phyloP scores from a whole-genome alignment of 176 grass and related monocot genomes.

The Elaeis guineensis region DNA sequence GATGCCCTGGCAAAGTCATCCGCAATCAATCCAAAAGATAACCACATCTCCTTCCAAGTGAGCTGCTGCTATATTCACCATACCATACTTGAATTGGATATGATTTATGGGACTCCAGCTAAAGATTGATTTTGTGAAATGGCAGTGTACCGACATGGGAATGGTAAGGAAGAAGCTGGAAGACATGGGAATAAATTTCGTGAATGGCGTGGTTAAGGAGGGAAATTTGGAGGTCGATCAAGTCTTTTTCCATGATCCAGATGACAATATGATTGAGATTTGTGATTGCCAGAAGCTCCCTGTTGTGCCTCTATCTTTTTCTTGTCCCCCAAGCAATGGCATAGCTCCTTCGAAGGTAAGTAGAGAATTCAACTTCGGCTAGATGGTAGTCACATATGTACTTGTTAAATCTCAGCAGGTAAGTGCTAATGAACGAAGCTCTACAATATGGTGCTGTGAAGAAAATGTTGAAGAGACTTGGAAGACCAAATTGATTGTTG shows the following conservation, averaged over 20 bases:
- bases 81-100: no score
- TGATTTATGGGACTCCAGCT: no score
- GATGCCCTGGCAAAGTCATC: conserved; percentile 1
- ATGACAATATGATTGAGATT: conserved; percentile 72
- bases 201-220: conserved; percentile 32
- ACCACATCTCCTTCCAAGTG: conserved; percentile 82
- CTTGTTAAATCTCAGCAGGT: no score
- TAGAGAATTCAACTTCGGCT: no score
- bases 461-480: no score
- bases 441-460: no score
- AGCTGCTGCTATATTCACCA: neutral
- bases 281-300: conserved; percentile 57
- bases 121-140: conserved; percentile 5
- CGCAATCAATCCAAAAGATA: conserved; percentile 56
- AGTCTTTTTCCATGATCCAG: conserved; percentile 82
- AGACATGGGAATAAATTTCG: conserved; percentile 28
- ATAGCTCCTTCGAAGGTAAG: no score
- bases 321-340: no score
- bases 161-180: conserved; percentile 29
- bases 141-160: conserved; percentile 50
- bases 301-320: neutral
- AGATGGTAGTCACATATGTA: no score
- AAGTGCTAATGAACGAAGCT: no score
- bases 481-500: no score
- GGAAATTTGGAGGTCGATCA: conserved; percentile 47